Evolutionary conservation across 768 basidiomycete genomes (phyloP), one percentile per base, ranked within the genome.

Genomic region (Agrocybe chaxingu): DNA sequence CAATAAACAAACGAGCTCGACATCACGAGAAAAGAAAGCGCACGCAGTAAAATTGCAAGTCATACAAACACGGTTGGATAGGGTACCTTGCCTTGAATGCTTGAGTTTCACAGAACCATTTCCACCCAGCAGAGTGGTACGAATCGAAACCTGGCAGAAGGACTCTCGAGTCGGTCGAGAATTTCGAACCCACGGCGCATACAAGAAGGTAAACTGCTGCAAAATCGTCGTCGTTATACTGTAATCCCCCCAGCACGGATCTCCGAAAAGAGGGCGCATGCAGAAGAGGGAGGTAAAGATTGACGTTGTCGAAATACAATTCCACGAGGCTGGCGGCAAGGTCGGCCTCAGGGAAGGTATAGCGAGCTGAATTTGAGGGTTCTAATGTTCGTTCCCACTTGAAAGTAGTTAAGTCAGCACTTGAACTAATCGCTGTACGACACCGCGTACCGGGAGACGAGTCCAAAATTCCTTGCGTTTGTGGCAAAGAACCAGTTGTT

Each of bases 181-280:
- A 71, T 47, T 84, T 75, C 1, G 86, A 70, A 2, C 74, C 89
- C 18, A 80, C 69, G 0, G 90, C 88, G 60, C 87, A 89, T 0
- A 90, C 77, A 1, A 88, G 70, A 7, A 91, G 69, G 16, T 89
- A 73, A 0, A 78, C 74, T 1, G 76, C 65, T 0, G 72, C 78
- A 59, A 92, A 89, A 0, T 67, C 59, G 1, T 71, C 48, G 47
- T 86, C 72, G 1, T 54, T 63, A 9, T 71, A 60, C 57, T 88
- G 80, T 1, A 79, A 56, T 0, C 75, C 75, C 4, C 76, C 71
- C 1, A 52, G 57, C n/a, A 84, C 56, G 10, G 71, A 66, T 9
- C 69, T 66, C 38, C 82, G 74, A 53, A 92, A 89, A 7, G 79
- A 78, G 0, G 81, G 82, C 3, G 81, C 76, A 57, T 92, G 89